phyloP scores from a whole-genome alignment of 1,284 basidiomycete genomes.

The Rhodotorula sp. region DNA sequence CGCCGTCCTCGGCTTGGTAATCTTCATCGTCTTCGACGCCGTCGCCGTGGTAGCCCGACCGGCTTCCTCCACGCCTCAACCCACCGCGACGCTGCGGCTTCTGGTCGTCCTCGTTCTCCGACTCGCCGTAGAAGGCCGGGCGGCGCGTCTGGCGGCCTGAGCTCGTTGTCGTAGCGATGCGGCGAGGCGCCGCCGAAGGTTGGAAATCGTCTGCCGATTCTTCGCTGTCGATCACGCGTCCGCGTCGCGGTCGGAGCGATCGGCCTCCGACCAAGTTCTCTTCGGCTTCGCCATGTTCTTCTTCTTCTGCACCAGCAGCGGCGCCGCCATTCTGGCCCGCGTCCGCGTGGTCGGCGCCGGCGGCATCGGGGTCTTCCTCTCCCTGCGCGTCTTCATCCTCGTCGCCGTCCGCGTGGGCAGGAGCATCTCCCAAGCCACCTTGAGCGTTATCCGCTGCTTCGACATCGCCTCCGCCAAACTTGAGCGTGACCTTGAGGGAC shows the following conservation, averaged over 20 bases:
- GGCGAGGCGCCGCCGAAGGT: not conserved
- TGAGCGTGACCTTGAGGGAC: not conserved
- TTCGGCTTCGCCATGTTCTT: not conserved
- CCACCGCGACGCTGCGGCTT: constrained; percentile 5
- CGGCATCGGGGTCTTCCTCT: not conserved
- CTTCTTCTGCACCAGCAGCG: not conserved
- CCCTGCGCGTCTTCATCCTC: not conserved
- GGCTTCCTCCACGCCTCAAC: not conserved
- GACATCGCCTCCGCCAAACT: not conserved
- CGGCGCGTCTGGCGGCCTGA: constrained; percentile 22
- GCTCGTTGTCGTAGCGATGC: constrained; percentile 19
- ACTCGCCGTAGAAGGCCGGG: constrained; percentile 26
- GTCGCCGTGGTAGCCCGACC: constrained; percentile 17
- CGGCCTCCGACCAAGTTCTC: not conserved
- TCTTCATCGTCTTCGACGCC: constrained; percentile 27
- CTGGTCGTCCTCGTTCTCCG: constrained; percentile 12
- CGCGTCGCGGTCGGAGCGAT: constrained; percentile 2
- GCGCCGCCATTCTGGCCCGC: constrained; percentile 1
- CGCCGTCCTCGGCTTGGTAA: constrained; percentile 1
- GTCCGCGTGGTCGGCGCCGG: not conserved
- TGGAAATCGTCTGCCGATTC: constrained; percentile 15
- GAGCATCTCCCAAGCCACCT: not conserved
- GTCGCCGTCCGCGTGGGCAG: not conserved
- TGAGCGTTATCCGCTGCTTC: not conserved
- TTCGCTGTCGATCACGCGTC: not conserved